Base-by-base conservation (phyloP, 768 basidiomycete genomes). In the Cystobasidium tubakii region DNA sequence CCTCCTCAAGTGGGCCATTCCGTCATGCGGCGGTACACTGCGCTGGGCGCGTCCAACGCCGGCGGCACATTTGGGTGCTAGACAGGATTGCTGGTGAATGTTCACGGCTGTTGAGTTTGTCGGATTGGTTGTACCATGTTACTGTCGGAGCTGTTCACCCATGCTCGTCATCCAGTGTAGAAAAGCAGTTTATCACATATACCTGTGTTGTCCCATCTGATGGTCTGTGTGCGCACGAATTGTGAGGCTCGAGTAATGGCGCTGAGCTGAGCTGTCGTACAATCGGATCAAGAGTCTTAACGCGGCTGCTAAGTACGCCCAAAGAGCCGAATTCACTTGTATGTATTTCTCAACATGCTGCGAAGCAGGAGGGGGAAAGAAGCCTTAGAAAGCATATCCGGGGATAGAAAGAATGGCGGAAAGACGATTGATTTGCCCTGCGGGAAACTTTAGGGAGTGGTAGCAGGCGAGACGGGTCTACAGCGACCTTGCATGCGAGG, bases 181-280 rank as follows among this genome's bases (percentile, higher is more conserved):
- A 90, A 82, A 98, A 98, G 82, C 98, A 99, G 83, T 99, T 95
- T 78, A 99, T 98, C 60, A 99, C 90, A 82, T 99, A 75, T 33
- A 73, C 65, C 39, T 77, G 79, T 0, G 74, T 34, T 12, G 75
- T 69, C 72, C 44, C 88, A 0, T 89, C 88, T 46, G 84, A 83
- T 36, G 88, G 87, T 65, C 95, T 88, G 34, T 89, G 89, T 67
- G 98, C 85, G 66, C 96, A 82, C 96, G 95, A 99, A 83, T 99
- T 96, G 81, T 99, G 96, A 9, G 96, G 88, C 80, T 99, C 96
- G 80, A 99, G 98, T 0, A 95, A 96, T 2, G 92, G 90, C 79
- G 92, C 89, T 50, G 87, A 84, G 82, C 94, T 98, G 78, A n/a
- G n/a, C n/a, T n/a, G n/a, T n/a, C n/a, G n/a, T n/a, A n/a, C n/a